Evolutionary conservation across 305 asterid species (phyloP).

Genomic region (Fraxinus sp.): DNA sequence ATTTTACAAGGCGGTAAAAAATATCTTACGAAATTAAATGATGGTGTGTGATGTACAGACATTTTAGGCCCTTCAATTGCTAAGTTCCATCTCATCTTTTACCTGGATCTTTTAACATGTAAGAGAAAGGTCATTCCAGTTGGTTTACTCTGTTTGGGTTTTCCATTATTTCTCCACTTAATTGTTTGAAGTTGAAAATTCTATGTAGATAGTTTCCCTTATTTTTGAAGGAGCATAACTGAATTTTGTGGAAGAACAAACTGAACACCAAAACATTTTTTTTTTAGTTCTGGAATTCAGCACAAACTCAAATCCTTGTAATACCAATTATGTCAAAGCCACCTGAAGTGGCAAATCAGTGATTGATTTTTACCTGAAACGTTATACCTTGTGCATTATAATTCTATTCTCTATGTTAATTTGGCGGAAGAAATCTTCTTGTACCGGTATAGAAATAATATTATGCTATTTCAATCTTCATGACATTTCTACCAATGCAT

Average conservation of each 20-base stretch:
- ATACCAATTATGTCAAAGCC: neutral
- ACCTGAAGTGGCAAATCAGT: neutral
- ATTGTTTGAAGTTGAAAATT: neutral
- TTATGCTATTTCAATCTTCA: neutral
- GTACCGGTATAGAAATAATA: neutral
- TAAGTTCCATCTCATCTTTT: neutral
- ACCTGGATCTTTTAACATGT: neutral
- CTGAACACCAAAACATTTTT: neutral
- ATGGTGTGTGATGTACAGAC: too few relatives aligned
- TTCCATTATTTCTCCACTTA: neutral
- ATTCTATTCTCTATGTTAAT: neutral
- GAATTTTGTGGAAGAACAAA: neutral
- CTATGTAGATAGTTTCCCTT: neutral
- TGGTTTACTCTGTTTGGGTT: neutral
- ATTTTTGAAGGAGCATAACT: neutral
- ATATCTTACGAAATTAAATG: too few relatives aligned
- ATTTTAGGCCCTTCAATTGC: too few relatives aligned
- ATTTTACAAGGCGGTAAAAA: neutral
- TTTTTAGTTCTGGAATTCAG: neutral
- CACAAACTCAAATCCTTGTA: neutral
- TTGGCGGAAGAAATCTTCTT: neutral
- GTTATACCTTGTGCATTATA: neutral
- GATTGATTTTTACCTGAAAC: neutral
- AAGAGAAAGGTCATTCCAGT: neutral
- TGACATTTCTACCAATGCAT: neutral